Base-by-base conservation (phyloP, 2,329 filamentous ascomycete genomes). In the Xylaria sp. region DNA sequence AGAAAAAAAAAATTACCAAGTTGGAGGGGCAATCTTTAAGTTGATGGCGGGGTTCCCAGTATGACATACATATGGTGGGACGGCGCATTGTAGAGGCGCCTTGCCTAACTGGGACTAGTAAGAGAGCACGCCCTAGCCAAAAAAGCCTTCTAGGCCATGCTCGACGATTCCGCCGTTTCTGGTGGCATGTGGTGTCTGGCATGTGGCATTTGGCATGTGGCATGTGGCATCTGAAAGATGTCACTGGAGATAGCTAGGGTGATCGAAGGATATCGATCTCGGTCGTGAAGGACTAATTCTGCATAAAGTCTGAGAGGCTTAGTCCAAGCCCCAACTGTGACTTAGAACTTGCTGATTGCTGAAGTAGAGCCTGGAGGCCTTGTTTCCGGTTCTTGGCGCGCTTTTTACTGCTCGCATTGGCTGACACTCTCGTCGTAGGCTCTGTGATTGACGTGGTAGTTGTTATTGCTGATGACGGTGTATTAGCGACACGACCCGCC, bases 281-380 rank as follows among this genome's bases (percentile, higher is more conserved):
- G 18, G 3, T 7, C 31, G 39, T 51, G 20, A 46, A 25, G 34
- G 37, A 51, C 72, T 67, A 79, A 67, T 81, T 82, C 73, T 81
- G 81, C 82, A 86, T 84, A 71, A 89, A 89, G 76, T 88, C 85
- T 37, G 85, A 81, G n/a, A 90, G 82, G 69, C 84, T 88, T 37
- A 89, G 77, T 20, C 81, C 81, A 54, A 83, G 76, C 2, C 82
- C 80, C 39, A 74, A 75, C 51, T 75, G 74, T 12, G 76, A 66
- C 18, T 74, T 82, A 68, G 77, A 72, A 50, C 76, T 81, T 13
- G 82, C 74, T 4, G 81, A 74, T 72, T 88, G 87, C 57, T 85
- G 84, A n/a, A 92, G 81, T 50, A 92, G 78, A 60, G 89, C 89
- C 76, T 91, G 88, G n/a, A 92, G 81, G 0, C 88, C 89, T 41